Evolutionary conservation across 441 rosid species (phyloP), one percentile per base, ranked within the genome.

Genomic region (Sinapis alba): DNA sequence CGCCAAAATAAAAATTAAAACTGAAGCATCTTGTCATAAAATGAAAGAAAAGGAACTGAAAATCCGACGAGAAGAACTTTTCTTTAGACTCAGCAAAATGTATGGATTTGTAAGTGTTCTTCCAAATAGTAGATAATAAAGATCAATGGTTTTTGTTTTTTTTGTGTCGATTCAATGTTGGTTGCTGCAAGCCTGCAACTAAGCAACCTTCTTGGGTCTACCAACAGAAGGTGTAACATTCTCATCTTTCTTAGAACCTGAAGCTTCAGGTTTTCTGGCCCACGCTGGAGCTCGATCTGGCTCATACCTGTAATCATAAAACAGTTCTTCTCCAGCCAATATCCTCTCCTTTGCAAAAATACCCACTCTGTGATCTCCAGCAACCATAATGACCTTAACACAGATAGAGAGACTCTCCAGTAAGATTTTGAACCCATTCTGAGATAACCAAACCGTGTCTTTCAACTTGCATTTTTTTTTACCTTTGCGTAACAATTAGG

Each of bases 401-500:
- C 30, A 57, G 41, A 71, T 27, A 68, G 3, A 19, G 4, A 68
- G 1, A 18, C 1, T 65, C 36, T 21, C 87, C 62, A 78, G 2
- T 57, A 23, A 68, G 62, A 30, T 32, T 36, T 12, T 54, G 30
- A 15, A 30, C 45, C 19, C 13, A 24, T 30, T 34, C 24, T 6
- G 13, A 10, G 0, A 9, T 45, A 43, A 57, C 26, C 18, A 0
- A 41, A 57, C 20, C 13, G 0, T 19, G 28, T 36, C 41, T 24
- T 27, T 41, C 4, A 27, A 4, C 16, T 18, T 36, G 28, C 9
- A 18, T 19, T 11, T 6, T 0, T 32, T 43, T 30, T 62, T 86
- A 96, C 99, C 97, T 96, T 96, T 4, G 97, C 98, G 68, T 93
- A 96, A 84, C 98, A 93, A 72, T 93, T 96, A 53, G 98, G 99